Evolutionary conservation across 208 protist genomes (phyloP).

Genomic region (Trypanosoma mega): DNA sequence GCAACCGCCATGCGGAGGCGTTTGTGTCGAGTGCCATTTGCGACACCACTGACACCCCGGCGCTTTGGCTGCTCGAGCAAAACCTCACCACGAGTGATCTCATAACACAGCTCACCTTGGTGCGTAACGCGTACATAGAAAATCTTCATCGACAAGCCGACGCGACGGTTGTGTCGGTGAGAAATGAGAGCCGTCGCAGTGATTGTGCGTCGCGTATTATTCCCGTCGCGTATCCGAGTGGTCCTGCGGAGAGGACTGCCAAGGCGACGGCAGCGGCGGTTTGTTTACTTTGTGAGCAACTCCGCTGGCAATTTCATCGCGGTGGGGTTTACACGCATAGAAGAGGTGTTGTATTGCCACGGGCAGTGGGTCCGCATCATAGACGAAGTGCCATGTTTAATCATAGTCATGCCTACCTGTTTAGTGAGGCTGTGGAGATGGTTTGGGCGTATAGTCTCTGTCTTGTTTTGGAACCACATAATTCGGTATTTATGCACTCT

Average conservation of each 20-base stretch:
- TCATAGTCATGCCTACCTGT: background rate
- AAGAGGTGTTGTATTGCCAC: too few species aligned
- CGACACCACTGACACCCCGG: background rate
- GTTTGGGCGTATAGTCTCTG: conserved; percentile 26
- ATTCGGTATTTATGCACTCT: conserved; percentile 1
- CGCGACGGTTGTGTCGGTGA: background rate
- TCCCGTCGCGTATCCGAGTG: background rate
- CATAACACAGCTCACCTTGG: conserved; percentile 23
- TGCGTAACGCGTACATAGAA: conserved; percentile 24
- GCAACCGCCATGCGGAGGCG: too few species aligned
- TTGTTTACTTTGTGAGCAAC: conserved; percentile 10
- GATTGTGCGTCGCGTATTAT: conserved; percentile 8
- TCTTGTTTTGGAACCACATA: conserved; percentile 6
- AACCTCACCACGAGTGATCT: conserved; percentile 11
- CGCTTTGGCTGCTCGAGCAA: background rate
- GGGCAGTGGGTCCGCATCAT: too few species aligned
- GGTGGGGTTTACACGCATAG: background rate
- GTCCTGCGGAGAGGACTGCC: background rate
- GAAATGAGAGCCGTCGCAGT: background rate
- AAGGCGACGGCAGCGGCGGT: conserved; percentile 10
- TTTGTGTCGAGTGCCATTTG: too few species aligned
- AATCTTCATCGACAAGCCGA: background rate
- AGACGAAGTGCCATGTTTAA: too few species aligned
- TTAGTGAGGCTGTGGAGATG: conserved; percentile 12
- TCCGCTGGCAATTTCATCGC: background rate